These are phyloP conservation scores for Arabidopsis lyrata DNA, from an alignment of 441 rosid species.

Conservation along the genomic window DNA sequence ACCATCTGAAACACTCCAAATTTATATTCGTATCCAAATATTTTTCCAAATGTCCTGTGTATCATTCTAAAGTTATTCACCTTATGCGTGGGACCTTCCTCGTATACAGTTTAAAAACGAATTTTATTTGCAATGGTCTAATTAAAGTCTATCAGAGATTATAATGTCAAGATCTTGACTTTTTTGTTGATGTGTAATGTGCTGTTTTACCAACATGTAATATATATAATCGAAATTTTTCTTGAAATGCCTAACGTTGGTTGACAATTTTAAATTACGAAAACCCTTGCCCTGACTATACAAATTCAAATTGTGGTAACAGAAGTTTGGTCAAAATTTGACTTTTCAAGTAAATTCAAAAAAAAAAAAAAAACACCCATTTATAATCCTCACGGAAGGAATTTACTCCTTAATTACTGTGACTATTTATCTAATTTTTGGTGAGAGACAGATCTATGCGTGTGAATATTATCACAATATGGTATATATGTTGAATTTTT, in stretches of 20 bases:
- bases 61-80: conserved; percentile 1
- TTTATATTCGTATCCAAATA: not conserved
- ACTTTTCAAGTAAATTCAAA: conserved; percentile 22
- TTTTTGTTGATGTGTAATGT: conserved; percentile 36
- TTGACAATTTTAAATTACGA: conserved; percentile 39
- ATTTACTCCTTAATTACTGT: conserved; percentile 20
- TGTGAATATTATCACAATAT: conserved; percentile 35
- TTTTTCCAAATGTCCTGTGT: not conserved
- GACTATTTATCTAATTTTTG: conserved; percentile 1
- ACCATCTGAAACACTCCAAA: not conserved
- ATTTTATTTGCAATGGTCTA: conserved; percentile 31
- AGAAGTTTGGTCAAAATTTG: conserved; percentile 28
- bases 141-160: conserved; percentile 22
- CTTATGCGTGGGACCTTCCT: conserved; percentile 30
- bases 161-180: conserved; percentile 43
- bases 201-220: conserved; percentile 47
- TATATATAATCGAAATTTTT: conserved; percentile 9
- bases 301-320: conserved; percentile 20
- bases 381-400: conserved; percentile 11
- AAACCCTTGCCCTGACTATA: conserved; percentile 22
- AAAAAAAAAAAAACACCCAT: not conserved
- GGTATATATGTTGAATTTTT: conserved; percentile 42
- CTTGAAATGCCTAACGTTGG: conserved; percentile 45
- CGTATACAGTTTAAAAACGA: conserved; percentile 24
- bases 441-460: conserved; percentile 7